These are phyloP conservation scores for Beauveria rudraprayagi DNA, from an alignment of 2,329 filamentous ascomycete genomes.

Conservation along the genomic window DNA sequence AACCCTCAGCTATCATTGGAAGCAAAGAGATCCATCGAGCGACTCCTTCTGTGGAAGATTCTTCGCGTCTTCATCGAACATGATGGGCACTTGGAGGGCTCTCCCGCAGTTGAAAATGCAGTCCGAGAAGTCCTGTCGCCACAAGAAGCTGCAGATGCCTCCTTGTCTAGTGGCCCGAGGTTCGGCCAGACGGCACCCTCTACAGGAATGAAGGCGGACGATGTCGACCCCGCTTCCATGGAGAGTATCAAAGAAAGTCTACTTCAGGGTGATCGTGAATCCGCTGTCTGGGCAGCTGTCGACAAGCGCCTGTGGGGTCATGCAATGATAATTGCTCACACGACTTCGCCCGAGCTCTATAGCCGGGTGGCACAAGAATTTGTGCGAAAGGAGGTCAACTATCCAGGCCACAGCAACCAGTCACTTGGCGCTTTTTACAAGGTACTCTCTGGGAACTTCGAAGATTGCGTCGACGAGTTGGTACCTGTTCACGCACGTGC, in stretches of 20 bases:
- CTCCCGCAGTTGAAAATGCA: constrained; percentile 60
- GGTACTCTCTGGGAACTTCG: constrained; percentile 84
- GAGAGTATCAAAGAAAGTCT: constrained; percentile 67
- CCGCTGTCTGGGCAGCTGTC: constrained; percentile 86
- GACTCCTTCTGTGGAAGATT: constrained; percentile 80
- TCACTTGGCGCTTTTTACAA: constrained; percentile 88
- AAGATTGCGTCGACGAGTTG: constrained; percentile 92
- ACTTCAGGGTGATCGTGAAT: constrained; percentile 74
- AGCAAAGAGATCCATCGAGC: constrained; percentile 69
- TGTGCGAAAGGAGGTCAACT: constrained; percentile 87
- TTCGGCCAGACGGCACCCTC: constrained; percentile 20
- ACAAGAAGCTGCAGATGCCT: constrained; percentile 18
- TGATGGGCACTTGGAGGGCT: constrained; percentile 75
- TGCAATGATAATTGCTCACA: constrained; percentile 79
- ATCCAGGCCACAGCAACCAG: constrained; percentile 69
- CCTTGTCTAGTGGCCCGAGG: constrained; percentile 18
- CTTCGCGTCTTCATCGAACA: constrained; percentile 74
- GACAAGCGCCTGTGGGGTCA: constrained; percentile 95
- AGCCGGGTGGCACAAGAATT: constrained; percentile 94
- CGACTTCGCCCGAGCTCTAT: constrained; percentile 74
- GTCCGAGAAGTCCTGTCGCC: constrained; percentile 69
- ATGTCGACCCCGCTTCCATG: constrained; percentile 60
- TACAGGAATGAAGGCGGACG: constrained; percentile 48
- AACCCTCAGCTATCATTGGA: constrained; percentile 46
- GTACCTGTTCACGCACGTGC: constrained; percentile 88